Evolutionary conservation across 306 rosid genomes (phyloP).

Genomic region (Nissolia schottii): DNA sequence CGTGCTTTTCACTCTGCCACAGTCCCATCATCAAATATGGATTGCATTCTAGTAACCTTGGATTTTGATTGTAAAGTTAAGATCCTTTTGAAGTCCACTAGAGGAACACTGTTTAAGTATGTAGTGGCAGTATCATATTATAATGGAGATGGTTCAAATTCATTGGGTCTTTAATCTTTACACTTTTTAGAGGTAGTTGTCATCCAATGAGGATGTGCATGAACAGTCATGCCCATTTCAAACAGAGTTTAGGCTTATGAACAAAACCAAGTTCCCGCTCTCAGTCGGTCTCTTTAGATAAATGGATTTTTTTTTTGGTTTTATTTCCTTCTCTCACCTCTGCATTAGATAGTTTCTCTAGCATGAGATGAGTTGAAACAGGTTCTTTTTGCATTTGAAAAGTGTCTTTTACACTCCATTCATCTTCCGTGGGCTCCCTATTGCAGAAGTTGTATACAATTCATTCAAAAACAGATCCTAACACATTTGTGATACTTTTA

Average conservation of each 20-base stretch:
- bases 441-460: not conserved
- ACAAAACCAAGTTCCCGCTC: not conserved
- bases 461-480: not conserved
- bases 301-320: not conserved
- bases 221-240: not conserved
- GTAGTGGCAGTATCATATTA: not conserved
- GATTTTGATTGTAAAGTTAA: not conserved
- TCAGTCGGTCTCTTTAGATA: not conserved
- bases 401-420: not conserved
- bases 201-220: not conserved
- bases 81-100: not conserved
- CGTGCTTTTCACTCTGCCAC: not conserved
- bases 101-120: not conserved
- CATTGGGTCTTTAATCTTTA: not conserved
- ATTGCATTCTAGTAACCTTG: not conserved
- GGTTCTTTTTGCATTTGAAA: not conserved
- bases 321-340: not conserved
- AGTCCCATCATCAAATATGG: not conserved
- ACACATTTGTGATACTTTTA: not conserved
- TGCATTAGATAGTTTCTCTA: not conserved
- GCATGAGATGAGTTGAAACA: not conserved
- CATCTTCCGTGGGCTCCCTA: not conserved
- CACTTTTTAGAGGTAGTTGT: not conserved
- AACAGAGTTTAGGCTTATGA: not conserved
- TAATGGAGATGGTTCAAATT: not conserved